Evolutionary conservation across 257 asterid species (phyloP).

Genomic region (Phtheirospermum japonicum): DNA sequence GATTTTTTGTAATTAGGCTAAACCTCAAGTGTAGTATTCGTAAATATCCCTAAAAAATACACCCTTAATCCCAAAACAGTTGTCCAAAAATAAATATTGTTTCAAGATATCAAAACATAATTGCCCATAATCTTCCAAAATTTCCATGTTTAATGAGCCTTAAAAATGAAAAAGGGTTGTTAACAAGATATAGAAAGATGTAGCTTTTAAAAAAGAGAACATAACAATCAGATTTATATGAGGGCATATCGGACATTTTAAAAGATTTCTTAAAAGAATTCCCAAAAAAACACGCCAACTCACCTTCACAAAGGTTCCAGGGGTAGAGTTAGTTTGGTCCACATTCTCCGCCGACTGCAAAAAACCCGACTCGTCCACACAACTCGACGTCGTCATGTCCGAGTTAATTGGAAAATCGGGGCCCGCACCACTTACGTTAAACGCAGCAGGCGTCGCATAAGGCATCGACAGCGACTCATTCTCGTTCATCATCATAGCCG

Average conservation of each 20-base stretch:
- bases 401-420: constrained; percentile 61
- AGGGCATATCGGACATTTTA: not conserved
- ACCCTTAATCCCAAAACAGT: no score
- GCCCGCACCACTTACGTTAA: constrained; percentile 43
- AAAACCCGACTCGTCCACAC: constrained; percentile 86
- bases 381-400: constrained; percentile 76
- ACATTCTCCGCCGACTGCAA: constrained; percentile 79
- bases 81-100: no score
- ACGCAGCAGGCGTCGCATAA: constrained; percentile 45
- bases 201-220: not conserved
- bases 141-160: no score
- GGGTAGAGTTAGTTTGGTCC: constrained; percentile 41
- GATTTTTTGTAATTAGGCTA: no score
- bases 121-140: no score
- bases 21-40: no score
- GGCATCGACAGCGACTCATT: constrained; percentile 38
- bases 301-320: constrained; percentile 90
- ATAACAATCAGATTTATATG: not conserved
- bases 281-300: not conserved
- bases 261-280: no score
- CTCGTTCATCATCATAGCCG: constrained; percentile 45
- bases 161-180: not conserved
- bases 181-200: no score
- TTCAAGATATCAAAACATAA: no score
- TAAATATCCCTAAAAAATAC: no score